Conservation (phyloP, 768 basidiomycete species). For the Cytidiella melzeri region DNA sequence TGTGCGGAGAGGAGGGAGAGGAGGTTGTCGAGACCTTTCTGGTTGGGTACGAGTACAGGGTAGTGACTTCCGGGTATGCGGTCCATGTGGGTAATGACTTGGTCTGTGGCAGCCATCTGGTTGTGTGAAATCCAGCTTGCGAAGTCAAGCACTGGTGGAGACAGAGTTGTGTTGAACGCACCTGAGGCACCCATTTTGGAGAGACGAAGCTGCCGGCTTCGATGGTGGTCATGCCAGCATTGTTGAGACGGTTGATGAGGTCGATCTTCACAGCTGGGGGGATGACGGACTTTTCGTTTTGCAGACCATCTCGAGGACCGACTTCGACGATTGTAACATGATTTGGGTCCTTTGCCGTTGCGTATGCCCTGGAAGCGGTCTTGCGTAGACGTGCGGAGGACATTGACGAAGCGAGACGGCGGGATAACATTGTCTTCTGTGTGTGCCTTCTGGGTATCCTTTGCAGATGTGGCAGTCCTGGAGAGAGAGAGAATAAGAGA, state of each 20-base stretch:
- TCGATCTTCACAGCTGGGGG: conserved; percentile 71
- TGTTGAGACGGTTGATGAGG: conserved; percentile 67
- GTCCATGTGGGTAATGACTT: conserved; percentile 58
- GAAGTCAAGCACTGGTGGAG: neutral
- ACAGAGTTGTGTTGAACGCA: conserved; percentile 21
- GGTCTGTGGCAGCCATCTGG: conserved; percentile 89
- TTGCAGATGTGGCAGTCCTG: too few species aligned
- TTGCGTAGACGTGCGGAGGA: neutral
- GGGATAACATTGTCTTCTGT: neutral
- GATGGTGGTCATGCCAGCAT: conserved; percentile 62
- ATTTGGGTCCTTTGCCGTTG: conserved; percentile 18
- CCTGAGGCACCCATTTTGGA: conserved; percentile 93
- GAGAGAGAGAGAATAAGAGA: too few species aligned
- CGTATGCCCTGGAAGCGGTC: neutral
- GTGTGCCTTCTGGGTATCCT: neutral
- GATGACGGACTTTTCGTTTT: conserved; percentile 77
- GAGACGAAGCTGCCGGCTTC: conserved; percentile 90
- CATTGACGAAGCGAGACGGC: neutral
- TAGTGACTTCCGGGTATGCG: conserved; percentile 53
- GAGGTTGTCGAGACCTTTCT: conserved; percentile 68
- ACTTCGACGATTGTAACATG: conserved; percentile 78
- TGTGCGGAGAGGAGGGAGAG: conserved; percentile 43
- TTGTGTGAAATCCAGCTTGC: too few species aligned
- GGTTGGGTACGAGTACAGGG: conserved; percentile 78
- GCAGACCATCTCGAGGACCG: conserved; percentile 85